Conservation (phyloP, 116 monocot species). For the Posidonia oceanica region DNA sequence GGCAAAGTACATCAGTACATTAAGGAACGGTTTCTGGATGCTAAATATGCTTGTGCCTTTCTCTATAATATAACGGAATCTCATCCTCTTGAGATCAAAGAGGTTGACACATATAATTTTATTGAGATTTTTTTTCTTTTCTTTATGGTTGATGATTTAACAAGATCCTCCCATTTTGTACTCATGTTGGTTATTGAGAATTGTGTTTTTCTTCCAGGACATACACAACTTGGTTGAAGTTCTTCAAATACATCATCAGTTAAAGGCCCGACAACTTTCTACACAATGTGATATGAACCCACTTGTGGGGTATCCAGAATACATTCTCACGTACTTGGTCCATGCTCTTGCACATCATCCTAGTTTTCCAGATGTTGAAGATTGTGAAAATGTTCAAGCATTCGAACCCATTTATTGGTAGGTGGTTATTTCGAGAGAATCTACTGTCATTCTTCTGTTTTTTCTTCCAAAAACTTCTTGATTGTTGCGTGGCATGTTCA, state of each 20-base stretch:
- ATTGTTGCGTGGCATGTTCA: no score
- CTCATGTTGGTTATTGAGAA: not conserved
- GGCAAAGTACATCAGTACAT: constrained; percentile 85
- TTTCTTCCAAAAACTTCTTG: no score
- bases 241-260: constrained; percentile 72
- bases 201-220: constrained; percentile 25
- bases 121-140: not conserved
- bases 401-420: constrained; percentile 86
- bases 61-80: constrained; percentile 50
- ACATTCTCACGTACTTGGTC: constrained; percentile 72
- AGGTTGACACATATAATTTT: constrained; percentile 27
- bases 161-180: not conserved
- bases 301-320: constrained; percentile 63
- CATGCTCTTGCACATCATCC: constrained; percentile 91
- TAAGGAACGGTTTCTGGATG: constrained; percentile 76
- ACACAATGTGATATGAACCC: constrained; percentile 57
- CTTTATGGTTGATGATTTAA: not conserved
- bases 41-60: constrained; percentile 93
- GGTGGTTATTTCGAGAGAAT: not conserved
- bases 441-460: no score
- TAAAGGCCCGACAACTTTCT: constrained; percentile 66
- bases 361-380: constrained; percentile 49
- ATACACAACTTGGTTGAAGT: constrained; percentile 68
- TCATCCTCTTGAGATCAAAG: constrained; percentile 45
- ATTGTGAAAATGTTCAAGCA: constrained; percentile 32